Base-by-base conservation (phyloP, 768 basidiomycete species). In the Mycena kentingensis region DNA sequence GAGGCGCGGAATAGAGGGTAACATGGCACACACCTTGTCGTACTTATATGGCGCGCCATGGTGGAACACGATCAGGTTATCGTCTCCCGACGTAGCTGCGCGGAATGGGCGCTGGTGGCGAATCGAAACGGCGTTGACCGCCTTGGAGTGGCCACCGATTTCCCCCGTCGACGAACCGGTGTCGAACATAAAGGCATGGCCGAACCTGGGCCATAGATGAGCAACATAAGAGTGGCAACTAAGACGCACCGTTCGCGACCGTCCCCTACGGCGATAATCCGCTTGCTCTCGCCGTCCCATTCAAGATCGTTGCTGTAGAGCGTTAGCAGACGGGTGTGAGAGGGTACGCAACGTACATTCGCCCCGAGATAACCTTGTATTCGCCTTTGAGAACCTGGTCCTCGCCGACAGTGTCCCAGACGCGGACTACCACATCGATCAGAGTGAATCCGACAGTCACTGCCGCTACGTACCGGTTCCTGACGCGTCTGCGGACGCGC, bases 221-320 rank as follows among this genome's bases (percentile, higher is more conserved):
- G 24, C 38, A 11, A 38, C 37, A 28, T 25, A 35, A 32, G n/a
- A 25, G 27, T 8, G 10, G 26, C 15, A 13, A 34, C 15, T 5
- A 5, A 66, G 21, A 42, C 73, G 49, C 29, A 93, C 92, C 88
- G 92, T 63, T 94, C 95, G 53, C 85, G 79, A 29, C 94, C 94
- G 58, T 96, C 92, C 47, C 96, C 96, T 12, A 91, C 95, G 6
- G 88, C 91, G 43, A 98, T 89, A 51, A 98, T 88, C n/a, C 96
- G 81, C 67, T 97, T 96, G 65, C 89, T 92, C 69, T 98, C 96
- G 1, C 89, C 90, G 63, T 98, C 96, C 96, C 96, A 98, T 11
- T 87, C 88, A 19, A 98, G 80, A 70, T 98, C 96, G 61, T 94
- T 94, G 59, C 94, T 93, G 59, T 15, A 50, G 16, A 37, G 41